A percentile compares a stretch with the other conserved stretches of the same genome.
Evolutionary conservation across 2,329 filamentous ascomycete genomes (phyloP).

Genomic region (Mycosphaerella sp.): DNA sequence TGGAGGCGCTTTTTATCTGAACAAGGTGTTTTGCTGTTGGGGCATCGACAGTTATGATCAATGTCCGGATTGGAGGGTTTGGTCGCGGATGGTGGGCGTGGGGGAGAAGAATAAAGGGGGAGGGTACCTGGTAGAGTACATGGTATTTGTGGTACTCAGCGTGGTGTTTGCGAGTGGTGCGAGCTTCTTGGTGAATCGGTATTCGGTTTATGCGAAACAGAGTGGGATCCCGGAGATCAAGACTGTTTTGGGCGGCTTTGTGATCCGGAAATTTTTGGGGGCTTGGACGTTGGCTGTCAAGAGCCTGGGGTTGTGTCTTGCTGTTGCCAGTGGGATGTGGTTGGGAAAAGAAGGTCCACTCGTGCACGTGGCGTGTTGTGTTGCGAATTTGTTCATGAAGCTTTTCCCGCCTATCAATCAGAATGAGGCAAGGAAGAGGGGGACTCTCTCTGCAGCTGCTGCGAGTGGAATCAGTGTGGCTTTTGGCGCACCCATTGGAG

Average conservation of each 20-base stretch:
- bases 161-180: constrained; percentile 77
- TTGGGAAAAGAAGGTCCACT: constrained; percentile 91
- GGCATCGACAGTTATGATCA: constrained; percentile 74
- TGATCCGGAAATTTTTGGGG: constrained; percentile 81
- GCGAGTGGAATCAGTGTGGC: constrained; percentile 90
- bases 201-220: constrained; percentile 82
- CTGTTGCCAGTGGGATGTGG: constrained; percentile 93
- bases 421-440: constrained; percentile 92
- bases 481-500: constrained; percentile 89
- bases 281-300: constrained; percentile 86
- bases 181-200: constrained; percentile 72
- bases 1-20: constrained; percentile 80
- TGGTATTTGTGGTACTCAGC: constrained; percentile 78
- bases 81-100: constrained; percentile 69
- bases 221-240: constrained; percentile 98
- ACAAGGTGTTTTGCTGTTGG: constrained; percentile 86
- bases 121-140: constrained; percentile 76
- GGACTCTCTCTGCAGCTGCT: constrained; percentile 85
- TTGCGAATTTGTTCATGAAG: constrained; percentile 89
- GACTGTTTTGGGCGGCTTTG: constrained; percentile 86
- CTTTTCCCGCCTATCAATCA: constrained; percentile 70
- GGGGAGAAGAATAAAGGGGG: constrained; percentile 52
- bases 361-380: constrained; percentile 95
- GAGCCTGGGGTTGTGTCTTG: constrained; percentile 79
- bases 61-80: constrained; percentile 80